These are phyloP conservation scores for Symbiodinium natans DNA, from an alignment of 73 alveolate species.

Conservation along the genomic window DNA sequence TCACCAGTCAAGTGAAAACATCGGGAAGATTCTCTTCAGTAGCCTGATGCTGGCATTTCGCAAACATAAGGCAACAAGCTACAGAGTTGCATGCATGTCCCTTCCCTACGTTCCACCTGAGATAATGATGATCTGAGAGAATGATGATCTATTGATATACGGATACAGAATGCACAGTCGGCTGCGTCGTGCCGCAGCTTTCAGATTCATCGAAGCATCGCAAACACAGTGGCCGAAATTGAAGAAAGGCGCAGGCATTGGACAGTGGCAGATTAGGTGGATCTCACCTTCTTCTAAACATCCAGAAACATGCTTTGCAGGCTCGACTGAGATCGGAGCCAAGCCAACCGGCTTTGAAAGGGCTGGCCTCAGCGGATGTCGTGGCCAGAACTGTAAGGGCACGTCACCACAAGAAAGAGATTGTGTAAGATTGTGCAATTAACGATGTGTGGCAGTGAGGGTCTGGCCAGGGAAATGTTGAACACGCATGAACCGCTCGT, in stretches of 20 bases:
- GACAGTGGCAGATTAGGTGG: too few relatives aligned
- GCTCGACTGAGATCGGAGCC: background rate
- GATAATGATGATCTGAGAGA: too few relatives aligned
- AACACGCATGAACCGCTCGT: background rate
- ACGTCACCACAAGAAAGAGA: background rate
- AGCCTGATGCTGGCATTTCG: background rate
- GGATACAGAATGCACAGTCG: too few relatives aligned
- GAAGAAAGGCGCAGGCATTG: too few relatives aligned
- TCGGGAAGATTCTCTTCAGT: background rate
- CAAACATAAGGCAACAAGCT: background rate
- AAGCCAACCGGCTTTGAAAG: background rate
- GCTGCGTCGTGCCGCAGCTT: too few relatives aligned
- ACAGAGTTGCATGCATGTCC: too few relatives aligned
- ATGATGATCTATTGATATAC: too few relatives aligned
- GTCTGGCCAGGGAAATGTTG: background rate
- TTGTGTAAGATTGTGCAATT: background rate
- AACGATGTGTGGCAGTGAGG: background rate
- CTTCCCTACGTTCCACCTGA: background rate
- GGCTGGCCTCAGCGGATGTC: conserved; percentile 1
- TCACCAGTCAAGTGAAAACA: background rate
- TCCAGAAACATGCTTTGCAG: too few relatives aligned
- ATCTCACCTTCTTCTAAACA: too few relatives aligned
- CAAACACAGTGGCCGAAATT: too few relatives aligned
- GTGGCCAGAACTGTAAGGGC: too few relatives aligned
- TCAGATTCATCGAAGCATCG: too few relatives aligned